Conservation (phyloP, 176 grass and related monocot species). For the Cenchrus fungigraminus region DNA sequence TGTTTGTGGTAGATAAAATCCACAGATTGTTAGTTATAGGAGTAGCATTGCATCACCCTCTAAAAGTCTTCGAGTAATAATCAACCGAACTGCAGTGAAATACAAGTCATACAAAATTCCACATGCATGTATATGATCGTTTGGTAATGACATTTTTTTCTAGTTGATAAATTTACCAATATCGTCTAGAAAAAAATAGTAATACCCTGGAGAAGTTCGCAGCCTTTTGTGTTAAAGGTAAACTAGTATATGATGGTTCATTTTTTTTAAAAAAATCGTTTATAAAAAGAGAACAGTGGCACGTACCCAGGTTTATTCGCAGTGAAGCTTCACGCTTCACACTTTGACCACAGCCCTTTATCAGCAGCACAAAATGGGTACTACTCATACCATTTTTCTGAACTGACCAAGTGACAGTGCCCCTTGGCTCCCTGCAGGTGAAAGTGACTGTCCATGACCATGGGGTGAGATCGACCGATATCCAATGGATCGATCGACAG, state of each 20-base stretch:
- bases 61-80: too few relatives aligned
- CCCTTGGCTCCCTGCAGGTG: not conserved
- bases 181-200: not conserved
- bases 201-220: too few relatives aligned
- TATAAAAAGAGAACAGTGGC: too few relatives aligned
- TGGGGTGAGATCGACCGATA: not conserved
- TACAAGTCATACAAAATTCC: not conserved
- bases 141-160: not conserved
- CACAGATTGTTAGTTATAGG: not conserved
- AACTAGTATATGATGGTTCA: too few relatives aligned
- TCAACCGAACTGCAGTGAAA: not conserved
- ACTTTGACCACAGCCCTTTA: too few relatives aligned
- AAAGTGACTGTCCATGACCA: not conserved
- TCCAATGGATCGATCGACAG: not conserved
- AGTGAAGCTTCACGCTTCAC: too few relatives aligned
- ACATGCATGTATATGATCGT: not conserved
- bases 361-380: not conserved
- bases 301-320: too few relatives aligned
- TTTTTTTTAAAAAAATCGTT: too few relatives aligned
- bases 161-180: not conserved
- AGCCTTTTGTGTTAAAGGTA: too few relatives aligned
- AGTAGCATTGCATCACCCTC: not conserved
- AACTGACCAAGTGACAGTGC: constrained; percentile 9
- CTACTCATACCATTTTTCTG: not conserved
- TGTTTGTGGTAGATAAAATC: not conserved